Percentiles rank a stretch among this genome's conserved stretches.
Evolutionary conservation across 345 rosid species (phyloP).

Genomic region (Gossypium herbaceum): DNA sequence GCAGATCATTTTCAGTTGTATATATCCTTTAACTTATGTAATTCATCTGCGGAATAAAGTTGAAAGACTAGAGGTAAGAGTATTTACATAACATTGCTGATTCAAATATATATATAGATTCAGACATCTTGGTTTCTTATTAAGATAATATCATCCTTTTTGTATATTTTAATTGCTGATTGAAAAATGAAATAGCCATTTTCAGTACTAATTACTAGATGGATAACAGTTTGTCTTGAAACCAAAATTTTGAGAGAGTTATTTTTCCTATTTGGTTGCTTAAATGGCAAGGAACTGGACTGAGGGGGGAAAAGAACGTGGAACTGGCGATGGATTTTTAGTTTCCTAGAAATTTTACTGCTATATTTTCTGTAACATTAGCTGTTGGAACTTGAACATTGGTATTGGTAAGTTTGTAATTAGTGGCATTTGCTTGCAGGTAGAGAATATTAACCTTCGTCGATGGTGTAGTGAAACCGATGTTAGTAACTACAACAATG

Average conservation of each 20-base stretch:
- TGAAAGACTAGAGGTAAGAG: conserved; percentile 58
- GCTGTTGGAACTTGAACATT: not conserved
- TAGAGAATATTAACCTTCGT: conserved; percentile 49
- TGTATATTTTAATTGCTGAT: not conserved
- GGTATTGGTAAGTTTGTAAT: conserved; percentile 1
- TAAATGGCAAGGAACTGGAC: not conserved
- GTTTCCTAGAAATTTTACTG: not conserved
- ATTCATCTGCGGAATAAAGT: conserved; percentile 47
- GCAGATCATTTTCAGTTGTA: conserved; percentile 61
- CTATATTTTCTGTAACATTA: not conserved
- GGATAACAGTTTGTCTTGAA: not conserved
- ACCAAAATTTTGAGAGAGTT: not conserved
- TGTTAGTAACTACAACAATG: conserved; percentile 24
- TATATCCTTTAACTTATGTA: conserved; percentile 42
- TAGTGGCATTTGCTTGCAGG: conserved; percentile 43
- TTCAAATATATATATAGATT: not conserved
- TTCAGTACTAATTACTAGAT: not conserved
- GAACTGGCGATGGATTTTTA: not conserved
- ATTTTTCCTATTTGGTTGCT: not conserved
- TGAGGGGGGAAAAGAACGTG: not conserved
- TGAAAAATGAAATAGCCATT: not conserved
- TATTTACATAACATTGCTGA: not conserved
- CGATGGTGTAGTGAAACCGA: conserved; percentile 36
- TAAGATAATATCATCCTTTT: not conserved
- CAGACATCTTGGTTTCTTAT: not conserved